Conservation (phyloP, 495 filamentous ascomycete species). For the Diplogelasinospora grovesii region DNA sequence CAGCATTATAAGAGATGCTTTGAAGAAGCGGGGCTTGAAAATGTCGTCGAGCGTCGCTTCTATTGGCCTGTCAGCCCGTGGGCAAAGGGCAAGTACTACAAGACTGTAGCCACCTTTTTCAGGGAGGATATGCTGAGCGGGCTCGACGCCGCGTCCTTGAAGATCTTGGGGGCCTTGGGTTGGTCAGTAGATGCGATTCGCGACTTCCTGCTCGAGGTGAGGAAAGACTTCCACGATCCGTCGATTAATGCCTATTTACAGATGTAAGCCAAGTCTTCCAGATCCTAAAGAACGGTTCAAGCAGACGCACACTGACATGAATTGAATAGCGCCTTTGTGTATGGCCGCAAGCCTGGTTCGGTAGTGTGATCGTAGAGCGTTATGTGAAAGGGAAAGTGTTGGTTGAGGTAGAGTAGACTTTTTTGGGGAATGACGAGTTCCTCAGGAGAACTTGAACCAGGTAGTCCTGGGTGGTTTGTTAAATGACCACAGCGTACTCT, state of each 20-base stretch:
- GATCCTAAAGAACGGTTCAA: no score
- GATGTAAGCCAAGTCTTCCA: no score
- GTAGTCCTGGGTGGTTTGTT: no score
- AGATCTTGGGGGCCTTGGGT: constrained; percentile 43
- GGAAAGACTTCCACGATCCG: constrained; percentile 43
- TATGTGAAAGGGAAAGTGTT: no score
- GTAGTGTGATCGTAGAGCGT: no score
- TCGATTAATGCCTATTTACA: constrained; percentile 43
- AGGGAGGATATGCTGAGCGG: constrained; percentile 27
- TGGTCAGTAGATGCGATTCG: constrained; percentile 44
- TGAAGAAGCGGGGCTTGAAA: constrained; percentile 35
- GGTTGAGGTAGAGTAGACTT: no score
- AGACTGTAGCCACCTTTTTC: constrained; percentile 39
- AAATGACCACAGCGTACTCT: no score
- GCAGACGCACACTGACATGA: no score
- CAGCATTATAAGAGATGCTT: constrained; percentile 18
- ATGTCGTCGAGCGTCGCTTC: constrained; percentile 37
- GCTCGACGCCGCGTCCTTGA: constrained; percentile 40
- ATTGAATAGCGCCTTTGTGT: no score
- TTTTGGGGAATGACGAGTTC: no score
- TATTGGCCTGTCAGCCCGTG: constrained; percentile 46
- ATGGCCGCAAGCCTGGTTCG: no score
- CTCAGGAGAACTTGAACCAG: no score
- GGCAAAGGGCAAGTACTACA: constrained; percentile 39
- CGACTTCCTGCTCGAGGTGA: constrained; percentile 42